Conservation (phyloP, 164 flowering plant species). For the Vitis cinerea region DNA sequence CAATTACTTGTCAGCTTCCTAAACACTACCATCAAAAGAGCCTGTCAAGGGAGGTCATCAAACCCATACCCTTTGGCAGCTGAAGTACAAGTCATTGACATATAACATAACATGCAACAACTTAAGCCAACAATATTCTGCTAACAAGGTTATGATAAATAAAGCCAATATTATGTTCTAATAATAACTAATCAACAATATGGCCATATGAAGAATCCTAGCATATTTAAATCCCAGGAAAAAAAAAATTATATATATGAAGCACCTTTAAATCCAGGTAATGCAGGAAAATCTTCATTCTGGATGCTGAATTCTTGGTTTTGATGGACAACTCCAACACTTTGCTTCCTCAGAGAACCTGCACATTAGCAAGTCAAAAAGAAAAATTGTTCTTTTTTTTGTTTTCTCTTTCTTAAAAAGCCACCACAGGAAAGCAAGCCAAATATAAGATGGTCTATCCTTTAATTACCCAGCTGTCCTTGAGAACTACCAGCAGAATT, state of each 20-base stretch:
- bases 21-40: no score
- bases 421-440: not conserved
- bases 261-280: slow-evolving; percentile 46
- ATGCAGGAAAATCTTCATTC: slow-evolving; percentile 52
- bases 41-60: no score
- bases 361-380: slow-evolving; percentile 3
- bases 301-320: slow-evolving; percentile 51
- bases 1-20: no score
- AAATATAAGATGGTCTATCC: not conserved
- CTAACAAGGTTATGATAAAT: not conserved
- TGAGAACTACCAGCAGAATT: slow-evolving; percentile 31
- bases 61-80: no score
- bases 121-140: not conserved
- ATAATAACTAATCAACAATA: not conserved
- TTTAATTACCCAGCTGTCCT: slow-evolving; percentile 27
- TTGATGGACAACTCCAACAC: slow-evolving; percentile 36
- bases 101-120: no score
- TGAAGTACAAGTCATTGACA: no score
- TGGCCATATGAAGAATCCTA: not conserved
- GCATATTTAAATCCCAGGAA: not conserved
- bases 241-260: not conserved
- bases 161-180: not conserved
- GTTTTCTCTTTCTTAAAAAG: not conserved
- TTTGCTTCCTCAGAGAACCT: slow-evolving; percentile 44
- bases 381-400: not conserved